Evolutionary conservation across 2,329 filamentous ascomycete genomes (phyloP).

Genomic region (Chalaropsis ovoidea): DNA sequence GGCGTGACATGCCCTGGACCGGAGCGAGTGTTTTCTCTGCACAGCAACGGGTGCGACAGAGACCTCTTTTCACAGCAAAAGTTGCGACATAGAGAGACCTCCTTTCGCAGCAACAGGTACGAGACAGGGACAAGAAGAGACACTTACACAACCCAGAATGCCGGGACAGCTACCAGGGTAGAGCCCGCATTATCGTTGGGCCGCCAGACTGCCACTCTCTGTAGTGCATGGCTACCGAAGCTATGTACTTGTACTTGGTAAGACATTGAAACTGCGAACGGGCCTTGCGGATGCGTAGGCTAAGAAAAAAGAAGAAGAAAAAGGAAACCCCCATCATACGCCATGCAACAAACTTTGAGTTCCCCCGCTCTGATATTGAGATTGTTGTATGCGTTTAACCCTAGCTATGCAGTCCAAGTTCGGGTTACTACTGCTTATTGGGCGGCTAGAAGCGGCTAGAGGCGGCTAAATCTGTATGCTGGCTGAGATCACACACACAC

Average conservation of each 20-base stretch:
- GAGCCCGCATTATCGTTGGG: neutral
- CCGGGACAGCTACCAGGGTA: neutral
- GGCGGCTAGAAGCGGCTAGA: too few species aligned
- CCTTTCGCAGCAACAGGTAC: too few species aligned
- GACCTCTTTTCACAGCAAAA: too few species aligned
- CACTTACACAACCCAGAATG: neutral
- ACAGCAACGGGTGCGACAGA: neutral
- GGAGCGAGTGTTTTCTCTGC: too few species aligned
- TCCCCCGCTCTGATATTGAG: too few species aligned
- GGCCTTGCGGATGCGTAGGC: neutral
- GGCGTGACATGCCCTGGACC: neutral
- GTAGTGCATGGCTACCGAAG: slow-evolving; percentile 16
- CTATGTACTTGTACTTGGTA: neutral
- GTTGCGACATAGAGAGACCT: too few species aligned
- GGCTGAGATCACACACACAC: too few species aligned
- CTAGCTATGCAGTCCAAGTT: too few species aligned
- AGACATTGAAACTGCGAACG: neutral
- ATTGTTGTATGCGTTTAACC: too few species aligned
- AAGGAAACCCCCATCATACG: neutral
- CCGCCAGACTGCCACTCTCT: slow-evolving; percentile 17
- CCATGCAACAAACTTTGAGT: too few species aligned
- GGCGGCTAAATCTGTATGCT: too few species aligned
- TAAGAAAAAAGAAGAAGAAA: neutral
- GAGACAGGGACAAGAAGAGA: neutral
- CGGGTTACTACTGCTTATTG: too few species aligned